Conservation (phyloP, 2,329 filamentous ascomycete genomes). For the Penicillium olsonii region DNA sequence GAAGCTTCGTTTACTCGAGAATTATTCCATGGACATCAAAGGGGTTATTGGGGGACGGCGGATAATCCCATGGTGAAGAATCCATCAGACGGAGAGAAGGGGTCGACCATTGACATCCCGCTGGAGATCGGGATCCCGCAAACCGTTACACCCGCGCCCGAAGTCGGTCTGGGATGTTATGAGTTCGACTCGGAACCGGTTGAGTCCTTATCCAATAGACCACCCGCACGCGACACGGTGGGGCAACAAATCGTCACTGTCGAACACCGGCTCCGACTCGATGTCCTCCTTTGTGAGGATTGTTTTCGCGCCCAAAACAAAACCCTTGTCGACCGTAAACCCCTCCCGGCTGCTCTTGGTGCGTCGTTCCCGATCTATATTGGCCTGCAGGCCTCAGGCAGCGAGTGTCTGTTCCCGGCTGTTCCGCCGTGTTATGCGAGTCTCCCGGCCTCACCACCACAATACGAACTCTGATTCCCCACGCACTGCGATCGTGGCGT, state of each 20-base stretch:
- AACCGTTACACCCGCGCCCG: neutral
- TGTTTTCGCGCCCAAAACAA: conserved; percentile 8
- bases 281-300: conserved; percentile 14
- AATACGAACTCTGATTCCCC: conserved; percentile 3
- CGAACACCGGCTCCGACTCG: conserved; percentile 15
- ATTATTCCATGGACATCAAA: conserved; percentile 9
- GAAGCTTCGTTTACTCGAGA: conserved; percentile 4
- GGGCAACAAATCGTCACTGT: conserved; percentile 1
- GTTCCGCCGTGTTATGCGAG: conserved; percentile 16
- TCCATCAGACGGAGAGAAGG: neutral
- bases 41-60: conserved; percentile 14
- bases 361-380: conserved; percentile 13
- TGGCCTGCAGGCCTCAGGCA: neutral
- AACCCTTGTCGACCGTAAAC: conserved; percentile 14
- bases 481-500: neutral
- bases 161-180: conserved; percentile 4
- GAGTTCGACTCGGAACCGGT: neutral
- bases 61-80: conserved; percentile 5
- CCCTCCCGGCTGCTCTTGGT: conserved; percentile 4
- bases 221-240: no score
- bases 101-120: conserved; percentile 7
- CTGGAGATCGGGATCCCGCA: conserved; percentile 8
- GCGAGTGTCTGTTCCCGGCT: conserved; percentile 1
- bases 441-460: conserved; percentile 12
- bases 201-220: no score